Percentiles rank a stretch among this genome's conserved stretches.
Conservation (phyloP, 257 asterid genomes). For the Solanum ahanhuiri region DNA sequence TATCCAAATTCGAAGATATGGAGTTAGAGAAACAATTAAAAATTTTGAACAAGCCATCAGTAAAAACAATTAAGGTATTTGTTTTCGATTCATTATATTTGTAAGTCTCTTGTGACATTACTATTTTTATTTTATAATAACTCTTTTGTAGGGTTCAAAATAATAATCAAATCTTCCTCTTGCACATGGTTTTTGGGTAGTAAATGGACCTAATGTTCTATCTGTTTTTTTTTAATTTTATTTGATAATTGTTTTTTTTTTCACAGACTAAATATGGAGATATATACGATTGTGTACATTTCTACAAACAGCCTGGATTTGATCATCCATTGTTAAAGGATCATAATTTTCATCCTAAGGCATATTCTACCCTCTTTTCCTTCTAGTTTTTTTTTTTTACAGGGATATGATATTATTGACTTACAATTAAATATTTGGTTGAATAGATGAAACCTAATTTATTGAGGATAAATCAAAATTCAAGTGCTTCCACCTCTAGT, state of each 20-base stretch:
- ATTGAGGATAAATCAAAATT: not conserved
- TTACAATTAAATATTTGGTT: not conserved
- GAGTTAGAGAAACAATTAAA: not conserved
- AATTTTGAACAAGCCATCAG: not conserved
- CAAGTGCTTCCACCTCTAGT: not conserved
- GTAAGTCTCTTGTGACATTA: not conserved
- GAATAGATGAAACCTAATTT: not conserved
- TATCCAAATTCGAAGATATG: not conserved
- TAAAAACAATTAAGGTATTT: not conserved
- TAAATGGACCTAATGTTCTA: too few species aligned
- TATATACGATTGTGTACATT: not conserved
- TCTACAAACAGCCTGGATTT: not conserved
- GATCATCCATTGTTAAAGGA: not conserved
- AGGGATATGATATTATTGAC: not conserved
- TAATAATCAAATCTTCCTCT: not conserved
- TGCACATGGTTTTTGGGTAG: not conserved
- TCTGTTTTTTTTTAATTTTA: not conserved
- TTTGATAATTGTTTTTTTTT: not conserved
- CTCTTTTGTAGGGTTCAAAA: not conserved
- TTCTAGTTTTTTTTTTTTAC: not conserved
- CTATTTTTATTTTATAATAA: not conserved
- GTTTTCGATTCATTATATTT: not conserved
- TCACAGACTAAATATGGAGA: not conserved
- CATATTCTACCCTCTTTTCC: not conserved
- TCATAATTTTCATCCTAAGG: not conserved